Conservation (phyloP, 345 rosid genomes). For the Eucalyptus sideroxylon region DNA sequence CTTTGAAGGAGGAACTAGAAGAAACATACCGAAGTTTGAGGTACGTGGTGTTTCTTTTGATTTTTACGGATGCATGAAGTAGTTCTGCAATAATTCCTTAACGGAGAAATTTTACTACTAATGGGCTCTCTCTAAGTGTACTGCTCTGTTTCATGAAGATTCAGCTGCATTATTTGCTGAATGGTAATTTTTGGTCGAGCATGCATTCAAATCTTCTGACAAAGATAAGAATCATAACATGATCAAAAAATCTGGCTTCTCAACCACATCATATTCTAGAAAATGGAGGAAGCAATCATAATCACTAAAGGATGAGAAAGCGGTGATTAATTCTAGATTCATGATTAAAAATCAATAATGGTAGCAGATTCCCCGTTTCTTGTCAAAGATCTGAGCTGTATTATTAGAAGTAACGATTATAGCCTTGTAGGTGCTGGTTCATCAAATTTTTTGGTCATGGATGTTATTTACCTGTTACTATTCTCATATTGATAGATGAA, state of each 20-base stretch:
- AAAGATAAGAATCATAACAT: not conserved
- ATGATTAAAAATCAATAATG: not conserved
- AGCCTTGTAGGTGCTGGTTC: not conserved
- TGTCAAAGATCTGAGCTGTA: not conserved
- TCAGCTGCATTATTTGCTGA: not conserved
- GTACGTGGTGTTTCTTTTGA: conserved; percentile 1
- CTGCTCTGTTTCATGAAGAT: not conserved
- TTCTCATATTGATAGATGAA: not conserved
- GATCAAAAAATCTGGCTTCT: not conserved
- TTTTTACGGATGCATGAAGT: not conserved
- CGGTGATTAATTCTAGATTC: not conserved
- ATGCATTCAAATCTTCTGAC: not conserved
- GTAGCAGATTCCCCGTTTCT: not conserved
- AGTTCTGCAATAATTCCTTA: not conserved
- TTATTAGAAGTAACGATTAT: not conserved
- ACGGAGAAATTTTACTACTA: not conserved
- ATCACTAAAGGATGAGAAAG: not conserved
- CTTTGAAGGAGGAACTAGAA: conserved; percentile 83
- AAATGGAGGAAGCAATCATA: not conserved
- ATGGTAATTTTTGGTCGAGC: not conserved
- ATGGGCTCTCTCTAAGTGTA: not conserved
- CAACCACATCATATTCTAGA: not conserved
- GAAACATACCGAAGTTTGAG: conserved; percentile 73
- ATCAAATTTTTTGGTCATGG: not conserved
- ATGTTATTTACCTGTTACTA: not conserved